Percentiles rank a stretch among this genome's conserved stretches.
Evolutionary conservation across 2,329 filamentous ascomycete species (phyloP).

Genomic region (Hypoxylon sp.): DNA sequence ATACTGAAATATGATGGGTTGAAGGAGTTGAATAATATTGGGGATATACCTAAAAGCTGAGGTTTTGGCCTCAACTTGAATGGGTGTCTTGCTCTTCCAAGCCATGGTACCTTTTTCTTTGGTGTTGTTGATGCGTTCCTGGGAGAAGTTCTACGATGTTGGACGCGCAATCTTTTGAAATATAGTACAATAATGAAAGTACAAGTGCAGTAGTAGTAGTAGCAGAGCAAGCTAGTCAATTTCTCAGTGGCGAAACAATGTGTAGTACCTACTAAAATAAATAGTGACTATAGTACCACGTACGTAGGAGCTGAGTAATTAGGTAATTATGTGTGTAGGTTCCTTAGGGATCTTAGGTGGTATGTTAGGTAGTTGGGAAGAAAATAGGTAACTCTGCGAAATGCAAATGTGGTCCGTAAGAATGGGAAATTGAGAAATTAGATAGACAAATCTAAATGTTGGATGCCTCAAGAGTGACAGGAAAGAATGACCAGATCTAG

Average conservation of each 20-base stretch:
- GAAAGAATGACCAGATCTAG: constrained; percentile 12
- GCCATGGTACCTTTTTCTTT: constrained; percentile 40
- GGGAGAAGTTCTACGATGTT: too few species aligned
- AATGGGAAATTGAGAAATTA: too few species aligned
- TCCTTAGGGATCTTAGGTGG: too few species aligned
- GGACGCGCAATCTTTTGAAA: constrained; percentile 7
- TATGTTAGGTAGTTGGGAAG: constrained; percentile 2
- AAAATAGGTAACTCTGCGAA: too few species aligned
- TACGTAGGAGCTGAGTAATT: too few species aligned
- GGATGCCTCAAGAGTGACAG: too few species aligned
- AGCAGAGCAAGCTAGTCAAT: too few species aligned
- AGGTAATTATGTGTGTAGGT: too few species aligned
- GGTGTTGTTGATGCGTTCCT: too few species aligned
- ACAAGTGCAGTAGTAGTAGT: too few species aligned
- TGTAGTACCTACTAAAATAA: constrained; percentile 15
- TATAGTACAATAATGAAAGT: constrained; percentile 7
- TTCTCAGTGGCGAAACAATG: constrained; percentile 7
- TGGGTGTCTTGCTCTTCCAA: constrained; percentile 34
- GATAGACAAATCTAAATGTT: too few species aligned
- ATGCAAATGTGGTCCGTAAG: too few species aligned
- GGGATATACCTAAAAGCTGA: constrained; percentile 39
- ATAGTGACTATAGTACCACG: constrained; percentile 1
- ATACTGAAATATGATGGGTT: background rate
- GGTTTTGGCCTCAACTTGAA: constrained; percentile 33
- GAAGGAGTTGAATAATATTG: background rate